Conservation (phyloP, 371 early-diverging fungal genomes). For the Encephalitozoon intestinalis region DNA sequence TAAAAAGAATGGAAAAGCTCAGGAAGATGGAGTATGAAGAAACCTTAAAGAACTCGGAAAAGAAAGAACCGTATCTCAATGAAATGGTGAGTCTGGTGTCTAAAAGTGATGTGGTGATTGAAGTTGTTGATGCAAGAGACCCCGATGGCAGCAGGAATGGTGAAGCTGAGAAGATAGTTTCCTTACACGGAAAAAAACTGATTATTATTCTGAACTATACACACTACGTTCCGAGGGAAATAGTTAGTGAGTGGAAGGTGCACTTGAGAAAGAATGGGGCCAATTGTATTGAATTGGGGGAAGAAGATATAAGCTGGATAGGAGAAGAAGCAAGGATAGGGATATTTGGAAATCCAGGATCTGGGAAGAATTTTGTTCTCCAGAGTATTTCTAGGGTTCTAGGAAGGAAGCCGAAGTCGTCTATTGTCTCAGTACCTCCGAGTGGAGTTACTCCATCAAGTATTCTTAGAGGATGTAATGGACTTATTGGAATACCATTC, state of each 20-base stretch:
- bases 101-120: constrained; percentile 9
- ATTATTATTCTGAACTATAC: not conserved
- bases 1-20: not conserved
- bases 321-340: not conserved
- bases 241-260: not conserved
- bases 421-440: not conserved
- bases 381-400: not conserved
- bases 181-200: not conserved
- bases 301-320: not conserved
- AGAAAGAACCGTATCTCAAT: not conserved
- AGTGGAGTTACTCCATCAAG: not conserved
- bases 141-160: constrained; percentile 4
- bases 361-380: constrained; percentile 25
- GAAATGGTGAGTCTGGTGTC: not conserved
- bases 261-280: not conserved
- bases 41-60: not conserved
- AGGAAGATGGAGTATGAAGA: constrained; percentile 8
- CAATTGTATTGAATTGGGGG: not conserved
- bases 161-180: constrained; percentile 14
- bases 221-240: not conserved
- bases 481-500: not conserved
- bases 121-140: constrained; percentile 28
- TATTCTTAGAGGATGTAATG: not conserved
- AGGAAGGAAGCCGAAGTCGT: not conserved
- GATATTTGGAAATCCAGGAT: constrained; percentile 15